phyloP scores from a whole-genome alignment of 306 rosid species.

The Vigna hirtella region DNA sequence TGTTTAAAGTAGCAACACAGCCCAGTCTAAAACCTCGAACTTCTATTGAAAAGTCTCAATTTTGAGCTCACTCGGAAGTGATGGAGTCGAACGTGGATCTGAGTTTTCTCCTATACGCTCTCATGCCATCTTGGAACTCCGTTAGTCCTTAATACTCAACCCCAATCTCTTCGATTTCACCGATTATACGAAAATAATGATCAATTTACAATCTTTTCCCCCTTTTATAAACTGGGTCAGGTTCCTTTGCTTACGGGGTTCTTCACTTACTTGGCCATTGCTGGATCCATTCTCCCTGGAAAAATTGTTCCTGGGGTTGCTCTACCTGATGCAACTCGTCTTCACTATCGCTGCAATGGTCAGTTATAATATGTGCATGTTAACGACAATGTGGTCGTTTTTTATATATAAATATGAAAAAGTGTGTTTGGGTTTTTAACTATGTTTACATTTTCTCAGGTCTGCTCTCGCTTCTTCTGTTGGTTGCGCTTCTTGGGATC shows the following conservation, averaged over 20 bases:
- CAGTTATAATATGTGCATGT: slow-evolving; percentile 9
- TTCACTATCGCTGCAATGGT: slow-evolving; percentile 96
- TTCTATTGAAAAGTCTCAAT: slow-evolving; percentile 22
- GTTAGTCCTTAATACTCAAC: slow-evolving; percentile 30
- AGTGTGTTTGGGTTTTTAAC: slow-evolving; percentile 10
- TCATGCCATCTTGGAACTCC: slow-evolving; percentile 49
- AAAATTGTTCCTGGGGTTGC: slow-evolving; percentile 75
- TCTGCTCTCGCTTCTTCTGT: slow-evolving; percentile 62
- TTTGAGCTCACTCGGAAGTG: slow-evolving; percentile 4
- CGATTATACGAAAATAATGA: not conserved
- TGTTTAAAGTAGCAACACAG: not conserved
- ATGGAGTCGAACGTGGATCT: slow-evolving; percentile 41
- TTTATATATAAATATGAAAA: not conserved
- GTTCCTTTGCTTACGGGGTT: slow-evolving; percentile 63
- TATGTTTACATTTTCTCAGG: slow-evolving; percentile 55
- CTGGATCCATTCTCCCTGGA: slow-evolving; percentile 76
- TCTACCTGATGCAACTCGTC: slow-evolving; percentile 73
- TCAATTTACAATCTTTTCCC: slow-evolving; percentile 26
- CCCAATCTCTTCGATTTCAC: slow-evolving; percentile 28
- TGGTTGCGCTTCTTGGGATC: slow-evolving; percentile 69
- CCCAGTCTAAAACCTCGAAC: not conserved
- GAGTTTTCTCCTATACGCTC: slow-evolving; percentile 40
- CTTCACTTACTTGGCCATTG: slow-evolving; percentile 79
- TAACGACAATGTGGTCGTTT: not conserved
- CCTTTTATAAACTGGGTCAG: slow-evolving; percentile 48